Evolutionary conservation across 495 filamentous ascomycete genomes (phyloP).

Genomic region (Melanomma pulvis-pyrius): DNA sequence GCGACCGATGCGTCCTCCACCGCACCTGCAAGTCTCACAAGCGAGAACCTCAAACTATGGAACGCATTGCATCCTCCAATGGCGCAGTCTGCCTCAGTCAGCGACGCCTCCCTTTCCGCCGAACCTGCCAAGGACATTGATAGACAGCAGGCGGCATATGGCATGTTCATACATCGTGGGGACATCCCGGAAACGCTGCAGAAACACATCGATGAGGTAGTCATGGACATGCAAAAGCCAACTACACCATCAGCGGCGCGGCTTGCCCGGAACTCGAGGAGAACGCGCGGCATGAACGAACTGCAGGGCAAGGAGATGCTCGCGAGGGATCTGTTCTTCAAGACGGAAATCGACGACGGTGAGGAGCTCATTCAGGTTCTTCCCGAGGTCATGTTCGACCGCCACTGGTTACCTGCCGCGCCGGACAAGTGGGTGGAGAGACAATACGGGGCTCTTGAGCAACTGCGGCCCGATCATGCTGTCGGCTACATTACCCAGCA

Average conservation of each 20-base stretch:
- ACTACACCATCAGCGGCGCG: conserved; percentile 21
- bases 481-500: conserved; percentile 24
- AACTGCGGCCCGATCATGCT: conserved; percentile 20
- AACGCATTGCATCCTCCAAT: conserved; percentile 18
- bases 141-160: conserved; percentile 18
- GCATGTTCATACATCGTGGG: conserved; percentile 16
- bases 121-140: conserved; percentile 18
- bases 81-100: conserved; percentile 7
- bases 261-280: conserved; percentile 20
- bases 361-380: conserved; percentile 25
- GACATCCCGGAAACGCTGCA: conserved; percentile 23
- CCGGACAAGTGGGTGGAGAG: conserved; percentile 23
- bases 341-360: conserved; percentile 16
- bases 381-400: conserved; percentile 19
- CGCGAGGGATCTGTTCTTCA: conserved; percentile 17
- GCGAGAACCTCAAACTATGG: conserved; percentile 22
- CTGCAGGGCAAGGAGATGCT: conserved; percentile 20
- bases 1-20: conserved; percentile 13
- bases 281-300: conserved; percentile 18
- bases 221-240: conserved; percentile 23
- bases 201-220: conserved; percentile 17
- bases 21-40: conserved; percentile 21
- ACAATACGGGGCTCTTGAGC: conserved; percentile 25
- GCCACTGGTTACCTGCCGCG: conserved; percentile 21
- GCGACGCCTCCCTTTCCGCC: conserved; percentile 16